Conservation (phyloP, 2,329 filamentous ascomycete species). For the Huntiella moniliformis region DNA sequence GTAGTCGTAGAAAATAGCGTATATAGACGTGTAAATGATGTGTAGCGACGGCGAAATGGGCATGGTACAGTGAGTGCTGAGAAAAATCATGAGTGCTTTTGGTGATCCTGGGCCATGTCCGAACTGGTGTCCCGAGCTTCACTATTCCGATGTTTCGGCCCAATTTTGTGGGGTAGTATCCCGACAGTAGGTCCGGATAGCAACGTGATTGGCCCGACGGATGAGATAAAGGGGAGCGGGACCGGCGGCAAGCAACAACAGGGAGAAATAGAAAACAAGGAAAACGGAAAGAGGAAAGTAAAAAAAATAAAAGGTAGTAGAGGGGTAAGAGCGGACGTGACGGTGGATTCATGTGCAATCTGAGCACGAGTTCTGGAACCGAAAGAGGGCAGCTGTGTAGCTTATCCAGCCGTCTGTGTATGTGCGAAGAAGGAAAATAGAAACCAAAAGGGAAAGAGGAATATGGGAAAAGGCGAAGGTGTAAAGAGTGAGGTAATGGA, state of each 20-base stretch:
- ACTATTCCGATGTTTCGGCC: too few relatives aligned
- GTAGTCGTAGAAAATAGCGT: too few relatives aligned
- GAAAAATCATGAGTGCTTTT: too few relatives aligned
- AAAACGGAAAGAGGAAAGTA: neutral
- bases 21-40: too few relatives aligned
- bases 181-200: too few relatives aligned
- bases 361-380: neutral
- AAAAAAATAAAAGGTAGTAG: neutral
- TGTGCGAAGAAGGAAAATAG: neutral
- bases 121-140: too few relatives aligned
- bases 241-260: neutral
- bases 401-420: slow-evolving; percentile 6
- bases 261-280: neutral
- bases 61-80: too few relatives aligned
- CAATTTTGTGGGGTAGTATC: too few relatives aligned
- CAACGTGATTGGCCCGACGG: too few relatives aligned
- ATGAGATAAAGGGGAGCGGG: neutral
- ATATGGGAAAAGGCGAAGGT: neutral
- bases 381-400: slow-evolving; percentile 3
- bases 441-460: neutral
- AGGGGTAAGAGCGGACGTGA: neutral
- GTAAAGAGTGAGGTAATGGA: neutral
- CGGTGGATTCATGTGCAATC: neutral
- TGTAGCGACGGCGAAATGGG: too few relatives aligned
- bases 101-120: too few relatives aligned